These are phyloP conservation scores for Dysphania ambrosioides DNA, from an alignment of 148 eudicot genomes.

Conservation along the genomic window DNA sequence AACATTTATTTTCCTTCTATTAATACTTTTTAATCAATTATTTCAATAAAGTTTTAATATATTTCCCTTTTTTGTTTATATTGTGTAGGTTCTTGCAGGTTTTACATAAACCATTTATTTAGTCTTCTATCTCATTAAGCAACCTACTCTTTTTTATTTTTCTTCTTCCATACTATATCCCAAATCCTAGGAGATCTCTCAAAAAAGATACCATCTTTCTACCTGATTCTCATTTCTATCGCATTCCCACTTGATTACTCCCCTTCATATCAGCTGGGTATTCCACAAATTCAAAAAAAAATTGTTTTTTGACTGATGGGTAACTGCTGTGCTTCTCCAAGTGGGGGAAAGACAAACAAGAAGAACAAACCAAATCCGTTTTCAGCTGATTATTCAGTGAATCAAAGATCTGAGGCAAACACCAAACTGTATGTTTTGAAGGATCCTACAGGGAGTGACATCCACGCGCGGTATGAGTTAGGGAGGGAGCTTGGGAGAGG, in stretches of 20 bases:
- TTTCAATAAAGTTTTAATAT: background rate
- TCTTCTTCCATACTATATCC: conserved; percentile 5
- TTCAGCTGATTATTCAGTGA: conserved; percentile 34
- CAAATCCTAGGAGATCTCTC: conserved; percentile 26
- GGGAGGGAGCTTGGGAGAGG: conserved; percentile 57
- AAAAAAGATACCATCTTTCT: background rate
- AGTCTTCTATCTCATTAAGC: conserved; percentile 25
- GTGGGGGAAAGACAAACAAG: conserved; percentile 34
- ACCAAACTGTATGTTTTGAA: conserved; percentile 43
- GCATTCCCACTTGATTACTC: conserved; percentile 1
- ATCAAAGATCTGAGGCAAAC: conserved; percentile 29
- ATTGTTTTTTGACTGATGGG: conserved; percentile 41
- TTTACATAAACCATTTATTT: conserved; percentile 19
- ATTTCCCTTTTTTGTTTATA: too few species aligned
- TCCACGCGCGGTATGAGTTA: conserved; percentile 37
- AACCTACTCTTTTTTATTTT: conserved; percentile 14
- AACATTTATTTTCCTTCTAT: conserved; percentile 13
- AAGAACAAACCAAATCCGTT: conserved; percentile 49
- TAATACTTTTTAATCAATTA: background rate
- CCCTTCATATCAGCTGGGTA: conserved; percentile 7
- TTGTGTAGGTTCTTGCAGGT: conserved; percentile 10
- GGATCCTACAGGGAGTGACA: conserved; percentile 52
- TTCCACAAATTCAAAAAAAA: conserved; percentile 10
- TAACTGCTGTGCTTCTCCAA: conserved; percentile 49
- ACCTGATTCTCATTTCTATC: conserved; percentile 10